Base-by-base conservation (phyloP, 148 eudicot genomes). In the Vaccinium darrowii region DNA sequence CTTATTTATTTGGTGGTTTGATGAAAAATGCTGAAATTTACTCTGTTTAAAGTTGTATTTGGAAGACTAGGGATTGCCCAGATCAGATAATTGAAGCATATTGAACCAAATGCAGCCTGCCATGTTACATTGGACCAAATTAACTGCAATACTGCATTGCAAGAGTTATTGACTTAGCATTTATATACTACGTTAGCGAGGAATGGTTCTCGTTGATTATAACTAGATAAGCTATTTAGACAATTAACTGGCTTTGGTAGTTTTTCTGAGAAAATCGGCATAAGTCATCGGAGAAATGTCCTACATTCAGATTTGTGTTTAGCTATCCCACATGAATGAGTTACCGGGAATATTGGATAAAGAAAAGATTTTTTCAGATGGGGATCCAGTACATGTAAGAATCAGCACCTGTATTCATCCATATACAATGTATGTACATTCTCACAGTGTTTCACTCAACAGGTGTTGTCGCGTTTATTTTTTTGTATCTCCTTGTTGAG, bases 381-480 rank as follows among this genome's bases (percentile, higher is more conserved):
- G 27, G 51, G 63, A 76, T n/a, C 39, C 36, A 51, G 51, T 23
- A 51, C n/a, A 77, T 50, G 80, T 77, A 11, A 50, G 36, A 77
- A 50, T 77, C 19, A 51, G 30, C 30, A 39, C 79, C 27, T 47
- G 7, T 39, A 3, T 16, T 39, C 47, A 3, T 14, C 11, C 3
- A 16, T 67, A 43, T 43, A 43, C 6, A 43, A 43, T 43, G 47
- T 6, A 76, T 21, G 18, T 7, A 52, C 51, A 56, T 47, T 58
- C 50, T 76, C 63, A 23, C 6, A 7, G 5, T 53, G 71, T 53
- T 82, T 62, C 8, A 72, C 65, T 87, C 79, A 81, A 85, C 91
- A 95, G 98, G 91, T 86, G 71, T 92, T 85, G 89, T 87, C 88
- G 78, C 91, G 79, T 83, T 93, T 25, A 87, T 89, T 74, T 88